A percentile compares a stretch with the other conserved stretches of the same genome.
Evolutionary conservation across 1,284 basidiomycete genomes (phyloP).

Genomic region (Austropuccinia psidii): DNA sequence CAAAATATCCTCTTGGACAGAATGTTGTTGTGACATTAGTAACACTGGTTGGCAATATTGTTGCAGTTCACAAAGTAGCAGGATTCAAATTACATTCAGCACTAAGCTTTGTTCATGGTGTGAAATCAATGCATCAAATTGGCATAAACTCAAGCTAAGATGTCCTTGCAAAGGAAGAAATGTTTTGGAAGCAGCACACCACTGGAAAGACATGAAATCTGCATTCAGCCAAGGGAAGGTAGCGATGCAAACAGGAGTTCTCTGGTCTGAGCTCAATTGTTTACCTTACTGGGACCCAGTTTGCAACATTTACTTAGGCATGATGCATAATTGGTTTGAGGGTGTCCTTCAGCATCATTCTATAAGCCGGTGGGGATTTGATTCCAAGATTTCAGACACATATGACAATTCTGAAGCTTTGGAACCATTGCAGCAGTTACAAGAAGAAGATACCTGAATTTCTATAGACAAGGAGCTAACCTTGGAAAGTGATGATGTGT

Average conservation of each 20-base stretch:
- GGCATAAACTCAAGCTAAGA: not conserved
- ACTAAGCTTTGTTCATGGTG: not conserved
- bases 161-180: not conserved
- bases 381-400: too few relatives aligned
- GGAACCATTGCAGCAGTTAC: too few relatives aligned
- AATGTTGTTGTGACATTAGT: not conserved
- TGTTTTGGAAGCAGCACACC: not conserved
- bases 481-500: too few relatives aligned
- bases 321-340: constrained; percentile 23
- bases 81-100: constrained; percentile 8
- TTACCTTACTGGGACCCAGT: constrained; percentile 13
- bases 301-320: not conserved
- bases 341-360: constrained; percentile 12
- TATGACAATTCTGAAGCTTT: too few relatives aligned
- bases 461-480: too few relatives aligned
- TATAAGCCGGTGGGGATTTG: not conserved
- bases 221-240: not conserved
- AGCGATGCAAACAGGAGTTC: not conserved
- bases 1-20: not conserved
- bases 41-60: not conserved
- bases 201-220: not conserved
- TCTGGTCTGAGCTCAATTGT: constrained; percentile 17
- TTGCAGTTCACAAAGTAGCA: constrained; percentile 19
- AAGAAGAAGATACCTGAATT: too few relatives aligned
- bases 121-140: not conserved